Percentiles rank a stretch among this genome's conserved stretches.
Evolutionary conservation across 2,329 filamentous ascomycete genomes (phyloP).

Genomic region (Colletotrichum sp.): DNA sequence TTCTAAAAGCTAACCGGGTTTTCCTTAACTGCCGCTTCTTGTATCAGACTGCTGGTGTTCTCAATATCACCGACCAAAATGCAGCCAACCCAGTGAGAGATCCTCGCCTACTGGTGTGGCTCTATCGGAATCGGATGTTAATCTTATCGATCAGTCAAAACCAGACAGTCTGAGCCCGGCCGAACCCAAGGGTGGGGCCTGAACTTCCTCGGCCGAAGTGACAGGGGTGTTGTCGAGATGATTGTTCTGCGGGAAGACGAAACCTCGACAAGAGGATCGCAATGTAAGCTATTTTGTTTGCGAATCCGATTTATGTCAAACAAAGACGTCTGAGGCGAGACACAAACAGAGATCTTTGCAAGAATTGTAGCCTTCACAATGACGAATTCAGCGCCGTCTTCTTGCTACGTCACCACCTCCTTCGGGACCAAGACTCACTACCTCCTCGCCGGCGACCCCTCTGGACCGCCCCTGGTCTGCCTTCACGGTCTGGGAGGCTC

Average conservation of each 20-base stretch:
- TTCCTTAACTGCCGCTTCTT: not conserved
- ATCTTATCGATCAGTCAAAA: not conserved
- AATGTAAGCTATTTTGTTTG: not conserved
- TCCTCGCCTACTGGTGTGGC: not conserved
- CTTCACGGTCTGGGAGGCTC: not conserved
- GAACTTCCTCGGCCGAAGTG: not conserved
- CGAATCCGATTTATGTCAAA: not conserved
- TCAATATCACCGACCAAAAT: not conserved
- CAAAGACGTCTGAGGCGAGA: not conserved
- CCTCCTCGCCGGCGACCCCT: not conserved
- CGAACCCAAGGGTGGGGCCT: not conserved
- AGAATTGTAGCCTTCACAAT: not conserved
- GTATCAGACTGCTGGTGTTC: not conserved
- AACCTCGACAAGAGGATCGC: not conserved
- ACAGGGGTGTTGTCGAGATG: not conserved
- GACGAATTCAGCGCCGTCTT: not conserved
- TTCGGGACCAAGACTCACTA: not conserved
- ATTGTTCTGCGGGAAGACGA: not conserved
- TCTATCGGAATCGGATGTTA: not conserved
- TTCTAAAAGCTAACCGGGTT: not conserved
- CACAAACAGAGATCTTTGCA: not conserved
- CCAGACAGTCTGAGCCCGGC: not conserved
- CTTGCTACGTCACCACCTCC: not conserved
- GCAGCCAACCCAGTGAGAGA: not conserved
- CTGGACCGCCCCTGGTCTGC: not conserved